These are phyloP conservation scores for Hordeum pubiflorum DNA, from an alignment of 202 grass and related monocot species.

Conservation along the genomic window DNA sequence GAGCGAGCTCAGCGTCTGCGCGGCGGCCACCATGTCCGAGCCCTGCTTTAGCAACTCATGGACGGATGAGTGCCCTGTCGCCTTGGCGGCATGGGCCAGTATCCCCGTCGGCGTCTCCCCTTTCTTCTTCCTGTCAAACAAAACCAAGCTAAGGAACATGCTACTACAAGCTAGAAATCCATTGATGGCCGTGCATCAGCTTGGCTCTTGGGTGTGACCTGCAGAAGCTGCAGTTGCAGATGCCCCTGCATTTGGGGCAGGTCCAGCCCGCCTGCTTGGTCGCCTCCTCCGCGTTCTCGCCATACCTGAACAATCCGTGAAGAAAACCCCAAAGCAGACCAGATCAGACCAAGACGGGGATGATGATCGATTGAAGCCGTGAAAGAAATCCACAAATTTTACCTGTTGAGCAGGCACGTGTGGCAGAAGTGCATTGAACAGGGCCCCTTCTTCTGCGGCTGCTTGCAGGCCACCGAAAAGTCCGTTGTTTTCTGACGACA, in stretches of 20 bases:
- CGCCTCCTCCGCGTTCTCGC: constrained; percentile 60
- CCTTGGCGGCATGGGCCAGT: constrained; percentile 72
- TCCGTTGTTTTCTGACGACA: constrained; percentile 92
- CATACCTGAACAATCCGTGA: constrained; percentile 48
- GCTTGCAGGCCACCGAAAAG: constrained; percentile 61
- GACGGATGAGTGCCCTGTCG: constrained; percentile 71
- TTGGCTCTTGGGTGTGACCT: constrained; percentile 34
- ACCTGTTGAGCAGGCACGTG: constrained; percentile 88
- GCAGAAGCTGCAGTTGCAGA: constrained; percentile 97
- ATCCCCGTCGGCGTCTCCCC: constrained; percentile 76
- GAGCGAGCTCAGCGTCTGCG: constrained; percentile 1
- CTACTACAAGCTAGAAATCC: neutral
- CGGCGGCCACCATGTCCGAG: constrained; percentile 29
- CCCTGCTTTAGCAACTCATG: constrained; percentile 55
- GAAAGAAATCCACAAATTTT: neutral
- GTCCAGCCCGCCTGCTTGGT: constrained; percentile 38
- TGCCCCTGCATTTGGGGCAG: constrained; percentile 85
- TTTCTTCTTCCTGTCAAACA: constrained; percentile 68
- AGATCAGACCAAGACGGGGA: neutral
- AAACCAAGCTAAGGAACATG: neutral
- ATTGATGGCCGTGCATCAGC: neutral
- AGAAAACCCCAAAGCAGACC: neutral
- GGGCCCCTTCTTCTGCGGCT: constrained; percentile 37
- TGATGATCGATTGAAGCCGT: neutral
- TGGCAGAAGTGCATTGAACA: constrained; percentile 73